Conservation (phyloP, 495 filamentous ascomycete genomes). For the Xylaria sp. region DNA sequence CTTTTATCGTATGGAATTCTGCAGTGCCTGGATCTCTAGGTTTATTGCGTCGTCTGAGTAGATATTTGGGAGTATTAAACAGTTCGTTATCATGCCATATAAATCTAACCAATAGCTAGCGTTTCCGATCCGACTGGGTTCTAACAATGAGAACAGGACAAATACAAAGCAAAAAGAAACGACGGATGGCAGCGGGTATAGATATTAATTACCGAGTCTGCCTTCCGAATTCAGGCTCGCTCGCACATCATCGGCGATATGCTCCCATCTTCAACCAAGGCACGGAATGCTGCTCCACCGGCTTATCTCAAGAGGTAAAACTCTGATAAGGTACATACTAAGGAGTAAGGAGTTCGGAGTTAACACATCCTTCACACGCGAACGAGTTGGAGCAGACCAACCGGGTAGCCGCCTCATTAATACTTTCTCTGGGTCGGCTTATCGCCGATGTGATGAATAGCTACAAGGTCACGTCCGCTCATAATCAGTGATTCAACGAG, state of each 20-base stretch:
- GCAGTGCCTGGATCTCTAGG: no score
- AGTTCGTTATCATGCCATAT: neutral
- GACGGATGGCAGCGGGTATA: neutral
- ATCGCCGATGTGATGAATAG: neutral
- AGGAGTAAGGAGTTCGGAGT: neutral
- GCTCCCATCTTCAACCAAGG: neutral
- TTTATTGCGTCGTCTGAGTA: neutral
- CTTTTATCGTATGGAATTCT: neutral
- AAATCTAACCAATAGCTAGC: neutral
- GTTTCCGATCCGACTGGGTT: neutral
- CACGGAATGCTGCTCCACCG: neutral
- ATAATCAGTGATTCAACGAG: neutral
- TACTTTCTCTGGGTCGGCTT: neutral
- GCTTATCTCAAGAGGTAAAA: constrained; percentile 8
- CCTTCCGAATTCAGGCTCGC: neutral
- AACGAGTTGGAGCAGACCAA: neutral
- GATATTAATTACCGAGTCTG: neutral
- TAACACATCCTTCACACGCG: neutral
- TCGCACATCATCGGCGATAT: neutral
- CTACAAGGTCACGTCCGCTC: neutral
- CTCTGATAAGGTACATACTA: neutral
- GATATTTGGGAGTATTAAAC: neutral
- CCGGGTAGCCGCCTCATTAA: neutral
- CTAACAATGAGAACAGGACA: neutral
- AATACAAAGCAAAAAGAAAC: neutral